These are phyloP conservation scores for Rhodosporidiobolus odoratus DNA, from an alignment of 768 basidiomycete genomes.

Conservation along the genomic window DNA sequence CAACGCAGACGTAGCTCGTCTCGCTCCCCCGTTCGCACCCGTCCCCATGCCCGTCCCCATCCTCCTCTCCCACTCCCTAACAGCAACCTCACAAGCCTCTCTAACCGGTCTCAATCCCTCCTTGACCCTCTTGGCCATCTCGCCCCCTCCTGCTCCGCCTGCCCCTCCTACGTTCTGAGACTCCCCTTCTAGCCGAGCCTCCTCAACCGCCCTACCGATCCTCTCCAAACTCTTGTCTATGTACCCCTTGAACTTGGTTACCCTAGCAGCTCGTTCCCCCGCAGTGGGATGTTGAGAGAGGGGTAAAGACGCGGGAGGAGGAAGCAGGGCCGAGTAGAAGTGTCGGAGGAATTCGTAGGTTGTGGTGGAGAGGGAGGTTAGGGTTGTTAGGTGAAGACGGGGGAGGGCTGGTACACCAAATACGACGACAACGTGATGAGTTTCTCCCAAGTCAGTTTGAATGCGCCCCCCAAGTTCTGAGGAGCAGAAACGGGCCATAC, in stretches of 20 bases:
- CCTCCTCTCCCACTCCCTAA: constrained; percentile 1
- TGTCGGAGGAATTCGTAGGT: constrained; percentile 94
- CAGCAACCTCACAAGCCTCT: constrained; percentile 21
- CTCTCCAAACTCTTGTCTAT: constrained; percentile 74
- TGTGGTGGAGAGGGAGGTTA: constrained; percentile 64
- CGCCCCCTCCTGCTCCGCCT: constrained; percentile 61
- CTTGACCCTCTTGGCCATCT: constrained; percentile 52
- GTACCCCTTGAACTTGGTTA: constrained; percentile 80
- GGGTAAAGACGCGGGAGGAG: constrained; percentile 40
- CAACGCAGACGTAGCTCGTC: not conserved
- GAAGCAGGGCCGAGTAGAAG: constrained; percentile 73
- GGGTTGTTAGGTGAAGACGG: constrained; percentile 67
- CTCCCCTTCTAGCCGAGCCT: constrained; percentile 52
- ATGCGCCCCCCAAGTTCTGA: no score
- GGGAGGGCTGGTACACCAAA: constrained; percentile 61
- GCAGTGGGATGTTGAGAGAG: constrained; percentile 52
- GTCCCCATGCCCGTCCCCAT: not conserved
- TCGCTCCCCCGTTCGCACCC: not conserved
- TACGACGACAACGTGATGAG: not conserved
- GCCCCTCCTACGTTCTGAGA: no score
- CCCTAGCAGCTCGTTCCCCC: constrained; percentile 67
- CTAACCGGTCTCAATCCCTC: constrained; percentile 43
- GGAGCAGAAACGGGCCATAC: constrained; percentile 3
- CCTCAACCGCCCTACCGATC: constrained; percentile 66
- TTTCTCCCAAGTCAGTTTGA: no score